A percentile compares a stretch with the other conserved stretches of the same genome.
phyloP scores from a whole-genome alignment of 306 rosid species.

The Castanea crenata region DNA sequence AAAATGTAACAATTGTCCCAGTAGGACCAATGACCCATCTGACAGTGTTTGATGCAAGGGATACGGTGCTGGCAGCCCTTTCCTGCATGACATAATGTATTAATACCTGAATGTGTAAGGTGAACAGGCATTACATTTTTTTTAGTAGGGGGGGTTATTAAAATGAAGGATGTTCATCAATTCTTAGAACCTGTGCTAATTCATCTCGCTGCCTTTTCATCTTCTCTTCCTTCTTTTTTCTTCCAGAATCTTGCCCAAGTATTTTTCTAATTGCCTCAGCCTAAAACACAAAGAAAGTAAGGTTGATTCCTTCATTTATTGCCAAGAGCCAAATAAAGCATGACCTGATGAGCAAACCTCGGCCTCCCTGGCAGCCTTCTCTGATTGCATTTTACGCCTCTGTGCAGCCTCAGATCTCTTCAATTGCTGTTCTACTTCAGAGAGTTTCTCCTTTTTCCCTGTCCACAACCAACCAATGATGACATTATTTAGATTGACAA shows the following conservation, averaged over 20 bases:
- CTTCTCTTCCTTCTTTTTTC: conserved; percentile 57
- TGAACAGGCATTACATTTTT: not conserved
- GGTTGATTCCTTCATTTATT: not conserved
- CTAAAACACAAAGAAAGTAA: conserved; percentile 27
- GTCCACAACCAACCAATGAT: conserved; percentile 20
- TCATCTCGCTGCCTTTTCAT: conserved; percentile 41
- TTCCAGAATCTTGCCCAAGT: conserved; percentile 55
- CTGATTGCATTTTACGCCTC: conserved; percentile 50
- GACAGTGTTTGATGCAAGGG: conserved; percentile 41
- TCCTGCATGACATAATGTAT: conserved; percentile 30
- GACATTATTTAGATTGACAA: conserved; percentile 1
- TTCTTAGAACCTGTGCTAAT: conserved; percentile 28
- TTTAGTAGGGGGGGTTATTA: not conserved
- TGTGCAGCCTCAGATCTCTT: conserved; percentile 59
- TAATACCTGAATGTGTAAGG: not conserved
- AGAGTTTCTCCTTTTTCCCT: conserved; percentile 41
- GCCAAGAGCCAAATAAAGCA: not conserved
- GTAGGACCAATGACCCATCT: conserved; percentile 43
- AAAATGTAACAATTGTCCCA: conserved; percentile 49
- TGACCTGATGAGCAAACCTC: conserved; percentile 41
- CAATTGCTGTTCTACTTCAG: conserved; percentile 49
- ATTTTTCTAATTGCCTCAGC: conserved; percentile 61
- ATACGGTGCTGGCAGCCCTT: conserved; percentile 28
- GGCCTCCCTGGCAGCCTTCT: conserved; percentile 50
- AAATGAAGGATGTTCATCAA: not conserved